Base-by-base conservation (phyloP, 768 basidiomycete genomes). In the Lactifluus rugatus region DNA sequence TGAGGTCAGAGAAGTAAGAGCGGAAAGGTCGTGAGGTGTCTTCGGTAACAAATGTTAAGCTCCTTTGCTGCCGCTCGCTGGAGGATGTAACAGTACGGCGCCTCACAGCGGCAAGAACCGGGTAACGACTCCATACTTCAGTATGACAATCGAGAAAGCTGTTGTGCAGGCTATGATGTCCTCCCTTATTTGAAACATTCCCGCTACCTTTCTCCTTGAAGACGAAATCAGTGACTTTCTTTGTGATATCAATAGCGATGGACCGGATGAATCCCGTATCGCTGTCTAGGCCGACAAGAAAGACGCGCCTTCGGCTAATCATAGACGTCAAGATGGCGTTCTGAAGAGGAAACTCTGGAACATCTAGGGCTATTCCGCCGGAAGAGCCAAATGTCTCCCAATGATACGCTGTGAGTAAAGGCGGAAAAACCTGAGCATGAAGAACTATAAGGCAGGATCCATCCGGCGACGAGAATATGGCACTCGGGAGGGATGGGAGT, bases 341-440 rank as follows among this genome's bases (percentile, higher is more conserved):
- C 3, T 68, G 62, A 5, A 61, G 51, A 9, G 63, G 54, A 17
- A 70, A 61, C 0, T 63, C 62, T 0, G 68, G 70, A n/a, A 77
- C 54, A 16, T 73, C 63, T 0, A 81, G 61, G 0, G 46, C 14
- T 17, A 75, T 76, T 11, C 81, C 82, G 11, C 69, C 62, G 0
- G 73, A 69, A 0, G 78, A 76, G 3, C 82, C 82, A 58, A 84
- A 82, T 0, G 79, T 79, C 10, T 69, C 70, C 78, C 78, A 82
- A 62, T 84, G 83, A 60, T 77, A 82, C 0, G 75, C 75, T 1
- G 69, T 72, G 1, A 78, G 49, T 46, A 52, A 44, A 4, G 48
- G 19, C 6, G 23, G 34, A 5, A 48, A 21, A 14, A 59, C 34
- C 1, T 31, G 19, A 16, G 60, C 21, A 16, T 73, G 70, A 7